These are phyloP conservation scores for Aspergillus nomiae DNA, from an alignment of 2,329 filamentous ascomycete species.

Conservation along the genomic window DNA sequence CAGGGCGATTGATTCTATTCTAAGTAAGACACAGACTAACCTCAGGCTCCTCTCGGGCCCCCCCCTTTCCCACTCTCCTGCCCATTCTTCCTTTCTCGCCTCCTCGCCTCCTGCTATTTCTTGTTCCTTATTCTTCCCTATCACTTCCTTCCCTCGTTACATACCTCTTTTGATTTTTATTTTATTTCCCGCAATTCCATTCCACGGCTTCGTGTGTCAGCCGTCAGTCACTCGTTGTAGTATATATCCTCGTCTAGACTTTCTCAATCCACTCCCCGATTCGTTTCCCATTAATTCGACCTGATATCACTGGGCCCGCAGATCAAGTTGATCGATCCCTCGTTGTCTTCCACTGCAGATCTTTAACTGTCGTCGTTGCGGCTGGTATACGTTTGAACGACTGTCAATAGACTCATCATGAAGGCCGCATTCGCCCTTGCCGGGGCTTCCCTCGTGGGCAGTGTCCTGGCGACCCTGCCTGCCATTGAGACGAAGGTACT, in stretches of 20 bases:
- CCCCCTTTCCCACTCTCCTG: constrained; percentile 9
- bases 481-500: constrained; percentile 65
- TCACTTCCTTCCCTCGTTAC: constrained; percentile 14
- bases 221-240: constrained; percentile 28
- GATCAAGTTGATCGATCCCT: constrained; percentile 18
- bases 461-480: constrained; percentile 56
- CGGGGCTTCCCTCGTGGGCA: constrained; percentile 55
- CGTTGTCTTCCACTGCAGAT: constrained; percentile 14
- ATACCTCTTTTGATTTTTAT: constrained; percentile 14
- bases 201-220: constrained; percentile 19
- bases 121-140: constrained; percentile 3
- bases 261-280: constrained; percentile 5
- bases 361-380: constrained; percentile 5
- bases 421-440: constrained; percentile 54
- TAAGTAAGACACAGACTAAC: background rate
- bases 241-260: constrained; percentile 5
- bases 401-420: constrained; percentile 45
- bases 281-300: constrained; percentile 9
- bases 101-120: constrained; percentile 15
- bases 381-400: constrained; percentile 3
- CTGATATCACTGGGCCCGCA: constrained; percentile 8
- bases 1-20: background rate
- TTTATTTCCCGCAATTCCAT: constrained; percentile 4
- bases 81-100: constrained; percentile 15
- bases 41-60: background rate